Conservation (phyloP, 352 stramenopile genomes). For the Globisporangium uncinulatum region DNA sequence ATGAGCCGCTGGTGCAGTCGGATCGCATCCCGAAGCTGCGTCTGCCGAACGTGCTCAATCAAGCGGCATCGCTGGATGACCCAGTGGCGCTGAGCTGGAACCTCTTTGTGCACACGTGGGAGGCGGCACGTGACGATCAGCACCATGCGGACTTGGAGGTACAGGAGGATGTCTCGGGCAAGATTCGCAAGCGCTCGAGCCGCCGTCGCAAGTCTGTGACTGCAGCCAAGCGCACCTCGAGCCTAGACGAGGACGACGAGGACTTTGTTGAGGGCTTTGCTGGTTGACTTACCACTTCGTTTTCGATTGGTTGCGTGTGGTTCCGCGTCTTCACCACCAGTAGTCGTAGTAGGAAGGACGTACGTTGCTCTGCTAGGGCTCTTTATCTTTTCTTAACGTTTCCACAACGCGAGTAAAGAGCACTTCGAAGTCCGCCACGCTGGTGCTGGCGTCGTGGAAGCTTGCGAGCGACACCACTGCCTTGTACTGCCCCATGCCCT, state of each 20-base stretch:
- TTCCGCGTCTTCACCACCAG: neutral
- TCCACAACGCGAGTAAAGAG: conserved; percentile 69
- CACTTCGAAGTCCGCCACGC: conserved; percentile 44
- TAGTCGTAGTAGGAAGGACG: neutral
- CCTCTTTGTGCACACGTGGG: conserved; percentile 49
- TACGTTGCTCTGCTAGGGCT: conserved; percentile 2
- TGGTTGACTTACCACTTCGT: neutral
- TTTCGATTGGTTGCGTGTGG: neutral
- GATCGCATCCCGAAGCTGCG: conserved; percentile 16
- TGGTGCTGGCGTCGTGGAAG: conserved; percentile 30
- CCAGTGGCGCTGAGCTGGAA: conserved; percentile 48
- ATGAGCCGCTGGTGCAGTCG: conserved; percentile 19
- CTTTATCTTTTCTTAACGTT: conserved; percentile 17
- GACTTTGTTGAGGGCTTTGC: conserved; percentile 13
- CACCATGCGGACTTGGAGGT: conserved; percentile 64
- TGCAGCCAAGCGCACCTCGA: conserved; percentile 12
- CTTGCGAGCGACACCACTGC: conserved; percentile 25
- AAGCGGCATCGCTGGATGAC: conserved; percentile 25
- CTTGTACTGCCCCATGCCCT: conserved; percentile 43
- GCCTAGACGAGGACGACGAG: conserved; percentile 17
- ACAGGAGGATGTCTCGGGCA: conserved; percentile 15
- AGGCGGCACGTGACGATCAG: conserved; percentile 54
- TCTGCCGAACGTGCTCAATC: conserved; percentile 8
- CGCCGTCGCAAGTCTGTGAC: conserved; percentile 28
- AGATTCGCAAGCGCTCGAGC: conserved; percentile 16